Conservation (phyloP, 2,329 filamentous ascomycete genomes). For the Pseudogymnoascus destructans region DNA sequence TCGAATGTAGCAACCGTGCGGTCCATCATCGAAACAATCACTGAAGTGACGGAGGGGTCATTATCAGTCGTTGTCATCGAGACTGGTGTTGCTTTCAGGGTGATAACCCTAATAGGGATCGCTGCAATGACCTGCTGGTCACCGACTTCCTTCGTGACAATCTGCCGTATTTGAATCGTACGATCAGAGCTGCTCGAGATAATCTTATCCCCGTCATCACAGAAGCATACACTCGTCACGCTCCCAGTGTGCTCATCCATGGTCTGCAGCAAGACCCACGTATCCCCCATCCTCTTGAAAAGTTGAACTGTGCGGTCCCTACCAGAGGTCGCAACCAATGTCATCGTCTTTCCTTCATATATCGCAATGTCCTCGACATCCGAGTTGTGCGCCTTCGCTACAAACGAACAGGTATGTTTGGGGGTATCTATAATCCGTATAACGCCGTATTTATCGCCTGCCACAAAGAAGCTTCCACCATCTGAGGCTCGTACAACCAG, state of each 20-base stretch:
- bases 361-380: constrained; percentile 76
- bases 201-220: constrained; percentile 49
- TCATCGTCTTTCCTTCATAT: constrained; percentile 45
- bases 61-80: constrained; percentile 59
- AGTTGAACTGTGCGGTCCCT: constrained; percentile 87
- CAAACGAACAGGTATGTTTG: constrained; percentile 41
- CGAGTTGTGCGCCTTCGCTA: constrained; percentile 73
- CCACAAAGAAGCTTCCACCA: constrained; percentile 55
- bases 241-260: constrained; percentile 82
- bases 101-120: constrained; percentile 61
- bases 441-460: constrained; percentile 78
- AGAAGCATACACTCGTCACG: constrained; percentile 66
- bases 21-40: constrained; percentile 48
- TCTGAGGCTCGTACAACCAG: constrained; percentile 46
- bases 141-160: constrained; percentile 55
- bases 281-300: constrained; percentile 48
- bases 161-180: constrained; percentile 69
- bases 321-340: constrained; percentile 68
- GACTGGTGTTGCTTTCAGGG: constrained; percentile 72
- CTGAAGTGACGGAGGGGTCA: constrained; percentile 27
- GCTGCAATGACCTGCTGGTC: constrained; percentile 55
- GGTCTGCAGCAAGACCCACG: constrained; percentile 74
- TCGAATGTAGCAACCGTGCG: constrained; percentile 49
- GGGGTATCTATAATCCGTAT: constrained; percentile 51
- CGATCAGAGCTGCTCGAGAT: constrained; percentile 83